Evolutionary conservation across 441 rosid species (phyloP).

Genomic region (Erodium chrysanthum): DNA sequence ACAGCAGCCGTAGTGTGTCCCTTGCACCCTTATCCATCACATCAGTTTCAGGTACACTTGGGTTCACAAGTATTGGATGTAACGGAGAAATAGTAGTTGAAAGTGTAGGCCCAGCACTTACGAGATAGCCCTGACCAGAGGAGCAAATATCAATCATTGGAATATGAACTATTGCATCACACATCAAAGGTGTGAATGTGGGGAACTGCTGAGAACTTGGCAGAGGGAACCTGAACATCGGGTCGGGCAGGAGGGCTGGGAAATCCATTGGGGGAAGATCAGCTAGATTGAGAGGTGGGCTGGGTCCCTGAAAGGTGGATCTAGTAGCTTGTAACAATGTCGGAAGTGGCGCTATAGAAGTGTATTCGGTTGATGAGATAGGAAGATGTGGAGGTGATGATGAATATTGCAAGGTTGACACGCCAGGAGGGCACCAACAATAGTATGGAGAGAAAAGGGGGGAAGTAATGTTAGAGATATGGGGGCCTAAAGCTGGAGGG

Average conservation of each 20-base stretch:
- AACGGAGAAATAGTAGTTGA: constrained; percentile 53
- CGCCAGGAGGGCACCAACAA: constrained; percentile 76
- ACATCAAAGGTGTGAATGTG: constrained; percentile 68
- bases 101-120: constrained; percentile 64
- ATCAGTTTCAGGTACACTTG: constrained; percentile 39
- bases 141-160: constrained; percentile 85
- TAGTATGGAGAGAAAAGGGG: constrained; percentile 66
- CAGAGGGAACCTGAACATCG: constrained; percentile 47
- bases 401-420: constrained; percentile 35
- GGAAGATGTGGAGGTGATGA: constrained; percentile 30
- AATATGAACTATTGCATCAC: constrained; percentile 83
- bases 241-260: constrained; percentile 52
- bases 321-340: constrained; percentile 40
- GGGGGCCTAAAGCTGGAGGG: constrained; percentile 28
- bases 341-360: constrained; percentile 53
- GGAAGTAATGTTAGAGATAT: constrained; percentile 25
- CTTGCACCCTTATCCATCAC: constrained; percentile 77
- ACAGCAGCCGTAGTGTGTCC: constrained; percentile 70
- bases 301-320: constrained; percentile 36
- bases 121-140: constrained; percentile 84
- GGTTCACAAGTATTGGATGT: too few species aligned
- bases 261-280: constrained; percentile 55
- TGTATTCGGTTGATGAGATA: constrained; percentile 35
- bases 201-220: constrained; percentile 56
- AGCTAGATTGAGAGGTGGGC: constrained; percentile 42